Evolutionary conservation across 129 eudicot species (phyloP), one percentile per base, ranked within the genome.

Genomic region (Lactuca saligna): DNA sequence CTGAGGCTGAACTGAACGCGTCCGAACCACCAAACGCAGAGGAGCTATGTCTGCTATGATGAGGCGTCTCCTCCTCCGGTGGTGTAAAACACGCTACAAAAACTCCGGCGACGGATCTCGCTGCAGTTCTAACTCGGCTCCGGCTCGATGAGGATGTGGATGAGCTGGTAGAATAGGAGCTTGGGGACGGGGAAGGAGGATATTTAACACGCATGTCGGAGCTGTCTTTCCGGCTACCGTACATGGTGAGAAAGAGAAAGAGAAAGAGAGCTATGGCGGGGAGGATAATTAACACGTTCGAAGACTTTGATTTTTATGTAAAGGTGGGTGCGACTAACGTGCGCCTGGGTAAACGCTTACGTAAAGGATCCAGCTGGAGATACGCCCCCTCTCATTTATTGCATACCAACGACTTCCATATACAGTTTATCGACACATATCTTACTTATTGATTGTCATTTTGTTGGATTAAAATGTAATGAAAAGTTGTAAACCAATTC

Each of bases 41-140:
- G 12, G 84, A 68, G 42, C 65, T 73, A 25, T 25, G 29, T 25
- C 29, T 25, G 29, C 29, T 25, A 16, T 86, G 77, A 0, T 41
- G 63, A 54, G 46, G 51, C 20, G 65, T 54, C 17, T 76, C 80
- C 38, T 76, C 70, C 35, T 82, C 85, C 12, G 91, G 96, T 7
- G 96, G 96, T 29, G 90, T 75, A 67, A 93, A 88, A 75, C 98
- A 93, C 17, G 83, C 72, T 8, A 76, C 75, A 31, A 93, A 83
- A 65, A 80, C 89, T 58, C 82, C 92, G 50, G 89, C 88, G 53
- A 93, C 74, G 54, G 91, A 79, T 64, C 76, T 83, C 29, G 87
- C 95, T 8, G 87, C 89, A 68, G 14, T 42, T 63, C 74, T 89
- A 65, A 86, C 86, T 14, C 80, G 75, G 64, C 63, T 83, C 74